These are phyloP conservation scores for Rhynchosporium agropyri DNA, from an alignment of 2,329 filamentous ascomycete species.

Conservation along the genomic window DNA sequence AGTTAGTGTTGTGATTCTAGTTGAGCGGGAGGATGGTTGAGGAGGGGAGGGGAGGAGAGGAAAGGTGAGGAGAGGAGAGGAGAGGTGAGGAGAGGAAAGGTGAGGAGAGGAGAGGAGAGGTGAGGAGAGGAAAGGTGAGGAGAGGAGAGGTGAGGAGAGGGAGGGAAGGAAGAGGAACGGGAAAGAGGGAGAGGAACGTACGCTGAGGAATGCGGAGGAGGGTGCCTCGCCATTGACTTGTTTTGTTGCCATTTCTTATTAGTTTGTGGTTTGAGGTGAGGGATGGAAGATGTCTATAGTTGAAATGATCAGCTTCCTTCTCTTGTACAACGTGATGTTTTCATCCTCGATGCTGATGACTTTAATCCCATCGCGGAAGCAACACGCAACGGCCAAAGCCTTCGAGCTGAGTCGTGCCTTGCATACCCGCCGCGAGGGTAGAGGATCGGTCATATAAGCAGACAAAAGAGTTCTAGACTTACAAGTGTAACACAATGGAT, in stretches of 20 bases:
- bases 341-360: not conserved
- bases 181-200: slow-evolving; percentile 40
- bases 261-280: slow-evolving; percentile 17
- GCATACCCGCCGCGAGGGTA: slow-evolving; percentile 3
- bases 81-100: slow-evolving; percentile 57
- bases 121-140: slow-evolving; percentile 25
- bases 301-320: slow-evolving; percentile 17
- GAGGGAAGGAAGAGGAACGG: slow-evolving; percentile 30
- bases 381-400: not conserved
- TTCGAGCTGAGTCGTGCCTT: not conserved
- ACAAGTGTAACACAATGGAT: slow-evolving; percentile 5
- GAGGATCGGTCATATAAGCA: not conserved
- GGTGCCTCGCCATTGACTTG: slow-evolving; percentile 56
- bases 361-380: not conserved
- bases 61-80: slow-evolving; percentile 45
- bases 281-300: slow-evolving; percentile 21
- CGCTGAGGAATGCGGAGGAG: slow-evolving; percentile 54
- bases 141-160: slow-evolving; percentile 39
- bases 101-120: not conserved
- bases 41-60: slow-evolving; percentile 25
- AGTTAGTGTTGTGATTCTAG: slow-evolving; percentile 15
- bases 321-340: not conserved
- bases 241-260: slow-evolving; percentile 40
- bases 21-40: not conserved
- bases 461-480: slow-evolving; percentile 7